These are phyloP conservation scores for Solanum medicagineum DNA, from an alignment of 257 asterid genomes.

Conservation along the genomic window DNA sequence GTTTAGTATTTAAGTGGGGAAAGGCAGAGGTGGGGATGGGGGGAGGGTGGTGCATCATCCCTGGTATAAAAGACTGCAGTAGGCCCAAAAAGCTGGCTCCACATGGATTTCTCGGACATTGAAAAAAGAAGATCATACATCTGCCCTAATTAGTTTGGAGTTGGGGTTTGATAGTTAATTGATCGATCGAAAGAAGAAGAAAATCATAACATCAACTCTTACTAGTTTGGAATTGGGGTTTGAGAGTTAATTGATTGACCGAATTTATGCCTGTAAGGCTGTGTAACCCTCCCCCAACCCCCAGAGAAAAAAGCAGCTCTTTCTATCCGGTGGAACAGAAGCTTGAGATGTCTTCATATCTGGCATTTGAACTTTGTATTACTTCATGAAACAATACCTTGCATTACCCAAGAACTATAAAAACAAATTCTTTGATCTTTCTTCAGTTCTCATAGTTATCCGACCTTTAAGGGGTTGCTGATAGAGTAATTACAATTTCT, in stretches of 20 bases:
- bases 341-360: background rate
- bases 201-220: background rate
- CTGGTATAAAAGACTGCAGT: background rate
- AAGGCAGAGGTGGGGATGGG: background rate
- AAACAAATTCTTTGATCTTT: background rate
- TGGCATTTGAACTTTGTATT: background rate
- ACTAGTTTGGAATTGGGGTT: background rate
- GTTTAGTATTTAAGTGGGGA: background rate
- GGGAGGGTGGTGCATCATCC: background rate
- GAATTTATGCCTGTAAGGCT: background rate
- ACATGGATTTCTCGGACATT: background rate
- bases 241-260: background rate
- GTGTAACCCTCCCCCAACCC: background rate
- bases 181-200: background rate
- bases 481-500: background rate
- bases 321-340: background rate
- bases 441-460: background rate
- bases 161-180: background rate
- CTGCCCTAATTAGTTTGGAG: background rate
- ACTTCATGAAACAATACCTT: background rate
- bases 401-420: background rate
- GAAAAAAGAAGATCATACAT: background rate
- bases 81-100: background rate
- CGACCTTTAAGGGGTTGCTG: background rate
- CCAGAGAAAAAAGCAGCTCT: background rate